Evolutionary conservation across 768 basidiomycete species (phyloP), one percentile per base, ranked within the genome.

Genomic region (Lactifluus pinguis): DNA sequence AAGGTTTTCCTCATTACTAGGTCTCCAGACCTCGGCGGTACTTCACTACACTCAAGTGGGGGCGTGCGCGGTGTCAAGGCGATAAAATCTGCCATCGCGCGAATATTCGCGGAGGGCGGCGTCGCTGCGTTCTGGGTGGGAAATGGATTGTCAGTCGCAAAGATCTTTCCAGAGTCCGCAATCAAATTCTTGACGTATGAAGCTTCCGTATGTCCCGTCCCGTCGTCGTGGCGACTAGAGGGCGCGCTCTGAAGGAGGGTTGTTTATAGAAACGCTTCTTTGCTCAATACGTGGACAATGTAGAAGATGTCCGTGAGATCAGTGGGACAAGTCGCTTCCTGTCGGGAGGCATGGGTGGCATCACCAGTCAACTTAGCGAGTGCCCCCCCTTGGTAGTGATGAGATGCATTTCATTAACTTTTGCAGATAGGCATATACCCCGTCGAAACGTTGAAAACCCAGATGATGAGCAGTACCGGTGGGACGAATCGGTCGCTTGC

Each of bases 121-220:
- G 74, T 97, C 15, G 78, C 86, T 53, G 90, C 87, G 3, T 99
- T 98, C 72, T 99, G 97, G 95, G 93, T 94, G n/a, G 97, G 97
- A 6, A 97, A 93, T 69, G 88, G 86, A 39, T 77, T 99, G 56
- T 98, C 95, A 51, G 89, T 98, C 30, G 81, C 84, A 55, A 98
- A 98, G 77, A 97, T 98, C 64, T 89, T 98, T 64, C 95, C 95
- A 5, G 95, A 98, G 77, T 98, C 93, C 50, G 97, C 97, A 30
- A 97, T 98, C 80, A 98, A 98, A 74, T 98, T 99, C 77, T 85
- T 95, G 67, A 73, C 90, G 4, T 98, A 98, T 72, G 97, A 98
- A 74, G 87, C 91, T 59, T 86, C 92, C 57, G 92, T 94, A 67
- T 73, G 87, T 68, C 36, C 53, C 38, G 53, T 53, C 54, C 65